Evolutionary conservation across 1,139 yeast species (phyloP), one percentile per base, ranked within the genome.

Genomic region (Taiozyma sp.): DNA sequence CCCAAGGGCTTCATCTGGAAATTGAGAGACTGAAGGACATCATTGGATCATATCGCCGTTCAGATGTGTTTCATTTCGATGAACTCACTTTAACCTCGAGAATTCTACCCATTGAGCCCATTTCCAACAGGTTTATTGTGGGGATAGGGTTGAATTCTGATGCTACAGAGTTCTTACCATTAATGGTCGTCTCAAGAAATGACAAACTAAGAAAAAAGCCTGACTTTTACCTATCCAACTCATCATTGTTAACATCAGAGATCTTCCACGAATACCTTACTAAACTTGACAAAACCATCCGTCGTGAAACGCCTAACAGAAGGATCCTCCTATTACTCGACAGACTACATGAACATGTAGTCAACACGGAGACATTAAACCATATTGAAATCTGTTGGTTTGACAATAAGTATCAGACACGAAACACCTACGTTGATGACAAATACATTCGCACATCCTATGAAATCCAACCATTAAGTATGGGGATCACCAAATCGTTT

Each of bases 301-400:
- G 45, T 10, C 13, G 19, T 14, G 27, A 39, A 2, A 30, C 41
- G n/a, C 48, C 47, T 4, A 41, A 48, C 19, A 54, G 63, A 23
- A 59, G 56, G 14, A 55, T 64, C 7, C 57, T 63, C 0, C 22
- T 70, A 4, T 38, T 70, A 30, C 47, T 69, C 38, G 72, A 70
- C 55, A 55, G 62, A 44, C 51, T 65, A 6, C 58, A 66, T 50
- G 58, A 66, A 5, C 74, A 70, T 55, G 60, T 68, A 28, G 53
- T 69, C 46, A 29, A 41, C 8, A 48, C 43, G 16, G 47, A 51
- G 27, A 51, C 48, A 6, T 48, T 51, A 22, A 29, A 51, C 4
- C 57, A 60, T 44, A 56, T 68, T 29, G 54, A 58, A 19, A 46
- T 67, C 8, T 51, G 58, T n/a, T 68, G 60, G 48, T 65, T 66